phyloP scores from a whole-genome alignment of 495 filamentous ascomycete species.

The Trichoderma reesei region DNA sequence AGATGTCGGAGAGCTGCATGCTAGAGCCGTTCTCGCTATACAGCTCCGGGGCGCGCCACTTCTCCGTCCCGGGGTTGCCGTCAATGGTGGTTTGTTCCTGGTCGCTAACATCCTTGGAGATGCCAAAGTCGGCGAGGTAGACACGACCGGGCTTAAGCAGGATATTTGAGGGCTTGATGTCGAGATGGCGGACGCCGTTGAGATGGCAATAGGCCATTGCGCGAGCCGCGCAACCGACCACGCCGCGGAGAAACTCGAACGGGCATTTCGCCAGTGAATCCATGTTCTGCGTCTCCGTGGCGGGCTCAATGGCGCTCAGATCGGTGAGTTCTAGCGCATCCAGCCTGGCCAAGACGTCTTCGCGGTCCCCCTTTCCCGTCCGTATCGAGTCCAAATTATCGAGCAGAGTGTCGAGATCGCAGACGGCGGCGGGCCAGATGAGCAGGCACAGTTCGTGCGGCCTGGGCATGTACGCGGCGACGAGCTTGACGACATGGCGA shows the following conservation, averaged over 20 bases:
- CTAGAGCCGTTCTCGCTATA: constrained; percentile 23
- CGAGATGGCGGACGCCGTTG: constrained; percentile 30
- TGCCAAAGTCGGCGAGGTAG: constrained; percentile 35
- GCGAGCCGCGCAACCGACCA: constrained; percentile 29
- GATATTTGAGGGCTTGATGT: constrained; percentile 36
- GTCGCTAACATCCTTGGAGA: constrained; percentile 28
- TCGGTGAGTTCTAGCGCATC: constrained; percentile 23
- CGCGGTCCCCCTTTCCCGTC: constrained; percentile 20
- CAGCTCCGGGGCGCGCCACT: constrained; percentile 29
- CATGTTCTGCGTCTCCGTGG: background rate
- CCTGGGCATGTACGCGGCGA: constrained; percentile 30
- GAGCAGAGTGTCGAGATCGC: constrained; percentile 30
- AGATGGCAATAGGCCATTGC: constrained; percentile 33
- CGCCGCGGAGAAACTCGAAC: constrained; percentile 22
- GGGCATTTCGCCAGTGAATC: constrained; percentile 16
- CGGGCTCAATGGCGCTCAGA: constrained; percentile 17
- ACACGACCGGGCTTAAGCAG: constrained; percentile 28
- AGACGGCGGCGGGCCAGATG: constrained; percentile 34
- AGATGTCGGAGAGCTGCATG: constrained; percentile 29
- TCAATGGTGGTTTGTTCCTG: constrained; percentile 27
- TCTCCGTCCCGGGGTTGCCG: constrained; percentile 24
- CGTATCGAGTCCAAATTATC: constrained; percentile 27
- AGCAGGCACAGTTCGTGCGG: constrained; percentile 26
- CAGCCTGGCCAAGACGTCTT: constrained; percentile 24
- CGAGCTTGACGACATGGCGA: constrained; percentile 32